Evolutionary conservation across 1,139 yeast genomes (phyloP).

Genomic region (Candida gigantensis): DNA sequence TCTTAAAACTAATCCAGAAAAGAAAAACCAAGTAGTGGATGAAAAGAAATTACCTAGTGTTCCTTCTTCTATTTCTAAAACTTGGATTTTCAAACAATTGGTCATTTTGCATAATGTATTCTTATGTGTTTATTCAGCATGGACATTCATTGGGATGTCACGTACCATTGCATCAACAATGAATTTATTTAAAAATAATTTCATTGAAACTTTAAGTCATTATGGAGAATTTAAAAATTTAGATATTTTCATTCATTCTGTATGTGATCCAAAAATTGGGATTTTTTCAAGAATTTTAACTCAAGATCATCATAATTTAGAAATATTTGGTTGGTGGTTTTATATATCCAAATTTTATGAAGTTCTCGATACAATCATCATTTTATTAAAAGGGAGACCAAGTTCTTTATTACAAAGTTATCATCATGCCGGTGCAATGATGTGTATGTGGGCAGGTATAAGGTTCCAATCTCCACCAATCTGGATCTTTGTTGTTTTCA

Average conservation of each 20-base stretch:
- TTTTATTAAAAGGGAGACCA: constrained; percentile 68
- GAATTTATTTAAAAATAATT: constrained; percentile 24
- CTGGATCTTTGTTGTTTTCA: constrained; percentile 81
- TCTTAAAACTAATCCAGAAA: constrained; percentile 13
- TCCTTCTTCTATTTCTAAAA: constrained; percentile 53
- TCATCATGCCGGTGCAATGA: constrained; percentile 82
- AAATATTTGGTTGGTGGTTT: constrained; percentile 66
- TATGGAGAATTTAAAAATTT: constrained; percentile 15
- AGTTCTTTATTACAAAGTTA: constrained; percentile 71
- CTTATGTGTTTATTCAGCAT: constrained; percentile 64
- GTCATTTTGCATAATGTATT: constrained; percentile 65
- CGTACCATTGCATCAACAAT: constrained; percentile 46
- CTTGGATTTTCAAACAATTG: constrained; percentile 49
- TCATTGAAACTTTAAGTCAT: constrained; percentile 13
- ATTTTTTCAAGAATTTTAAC: constrained; percentile 42
- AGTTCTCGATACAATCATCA: constrained; percentile 68
- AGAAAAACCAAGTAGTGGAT: constrained; percentile 1
- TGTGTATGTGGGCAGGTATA: constrained; percentile 82
- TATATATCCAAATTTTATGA: constrained; percentile 74
- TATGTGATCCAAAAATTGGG: constrained; percentile 64
- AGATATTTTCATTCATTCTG: constrained; percentile 51
- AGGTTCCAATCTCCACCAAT: constrained; percentile 74
- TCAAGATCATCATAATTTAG: constrained; percentile 41
- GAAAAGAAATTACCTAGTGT: constrained; percentile 42
- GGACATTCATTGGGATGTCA: constrained; percentile 75